Conservation (phyloP, 23 red algal species). For the Gracilaria domingensis region DNA sequence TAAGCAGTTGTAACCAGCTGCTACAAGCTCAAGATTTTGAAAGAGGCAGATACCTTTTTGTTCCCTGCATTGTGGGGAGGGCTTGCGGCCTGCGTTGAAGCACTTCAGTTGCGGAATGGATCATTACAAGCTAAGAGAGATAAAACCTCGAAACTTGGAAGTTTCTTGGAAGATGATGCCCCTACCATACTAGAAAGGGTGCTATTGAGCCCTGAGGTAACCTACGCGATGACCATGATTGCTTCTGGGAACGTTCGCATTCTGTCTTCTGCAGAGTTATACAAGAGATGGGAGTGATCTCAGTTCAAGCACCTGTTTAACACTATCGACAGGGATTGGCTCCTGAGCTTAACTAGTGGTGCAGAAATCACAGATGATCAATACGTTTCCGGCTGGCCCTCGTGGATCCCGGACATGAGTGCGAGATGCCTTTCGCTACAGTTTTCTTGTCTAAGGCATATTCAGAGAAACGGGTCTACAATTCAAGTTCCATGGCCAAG, state of each 20-base stretch:
- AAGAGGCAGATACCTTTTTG: slow-evolving; percentile 46
- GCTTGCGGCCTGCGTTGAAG: slow-evolving; percentile 45
- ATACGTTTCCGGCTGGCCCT: slow-evolving; percentile 13
- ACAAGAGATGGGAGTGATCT: slow-evolving; percentile 39
- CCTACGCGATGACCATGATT: slow-evolving; percentile 51
- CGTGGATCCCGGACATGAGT: slow-evolving; percentile 64
- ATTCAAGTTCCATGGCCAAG: slow-evolving; percentile 75
- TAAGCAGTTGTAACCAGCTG: slow-evolving; percentile 34
- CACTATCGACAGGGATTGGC: slow-evolving; percentile 12
- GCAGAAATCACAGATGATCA: slow-evolving; percentile 6
- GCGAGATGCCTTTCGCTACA: slow-evolving; percentile 59
- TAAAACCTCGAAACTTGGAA: not conserved
- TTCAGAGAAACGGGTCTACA: slow-evolving; percentile 29
- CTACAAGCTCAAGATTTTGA: slow-evolving; percentile 15
- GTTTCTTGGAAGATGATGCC: not conserved
- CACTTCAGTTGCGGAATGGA: slow-evolving; percentile 47
- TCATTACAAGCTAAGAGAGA: slow-evolving; percentile 9
- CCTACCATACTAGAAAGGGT: slow-evolving; percentile 47
- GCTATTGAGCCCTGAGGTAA: slow-evolving; percentile 53
- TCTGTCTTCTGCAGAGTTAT: slow-evolving; percentile 29
- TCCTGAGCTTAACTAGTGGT: slow-evolving; percentile 2
- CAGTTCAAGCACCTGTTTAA: slow-evolving; percentile 37
- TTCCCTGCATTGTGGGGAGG: slow-evolving; percentile 54
- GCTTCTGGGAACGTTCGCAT: slow-evolving; percentile 37
- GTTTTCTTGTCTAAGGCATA: slow-evolving; percentile 43